Evolutionary conservation across 805 yeast species (phyloP).

Genomic region (Candida endomychidarum): DNA sequence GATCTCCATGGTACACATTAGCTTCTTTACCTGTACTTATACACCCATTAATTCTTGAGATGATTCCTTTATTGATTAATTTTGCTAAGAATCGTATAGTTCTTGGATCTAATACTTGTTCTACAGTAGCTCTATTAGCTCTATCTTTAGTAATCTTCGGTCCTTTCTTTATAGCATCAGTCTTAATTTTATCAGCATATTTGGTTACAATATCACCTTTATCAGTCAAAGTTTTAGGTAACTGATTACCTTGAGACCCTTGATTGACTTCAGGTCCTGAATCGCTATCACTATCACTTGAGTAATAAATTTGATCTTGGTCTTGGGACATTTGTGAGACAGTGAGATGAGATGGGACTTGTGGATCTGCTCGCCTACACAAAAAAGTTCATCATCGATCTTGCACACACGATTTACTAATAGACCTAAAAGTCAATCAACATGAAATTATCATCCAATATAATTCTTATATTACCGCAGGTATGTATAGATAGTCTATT

Average conservation of each 20-base stretch:
- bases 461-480: constrained; percentile 10
- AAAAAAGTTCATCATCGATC: no score
- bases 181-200: constrained; percentile 62
- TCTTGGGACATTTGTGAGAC: no score
- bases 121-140: constrained; percentile 94
- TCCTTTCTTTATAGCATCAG: constrained; percentile 57
- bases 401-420: not conserved
- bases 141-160: constrained; percentile 72
- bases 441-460: constrained; percentile 5
- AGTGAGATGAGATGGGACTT: constrained; percentile 4
- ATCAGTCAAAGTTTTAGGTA: constrained; percentile 30
- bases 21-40: constrained; percentile 97
- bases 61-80: constrained; percentile 77
- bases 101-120: constrained; percentile 93
- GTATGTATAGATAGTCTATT: constrained; percentile 7
- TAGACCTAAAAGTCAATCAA: not conserved
- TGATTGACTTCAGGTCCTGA: not conserved
- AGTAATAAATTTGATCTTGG: not conserved
- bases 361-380: no score
- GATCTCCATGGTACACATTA: constrained; percentile 77
- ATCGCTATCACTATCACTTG: constrained; percentile 16
- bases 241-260: not conserved
- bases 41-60: constrained; percentile 89
- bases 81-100: constrained; percentile 81
- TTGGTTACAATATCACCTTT: constrained; percentile 54